Evolutionary conservation across 2,329 filamentous ascomycete genomes (phyloP), one percentile per base, ranked within the genome.

Genomic region (Colletotrichum chlorophyti): DNA sequence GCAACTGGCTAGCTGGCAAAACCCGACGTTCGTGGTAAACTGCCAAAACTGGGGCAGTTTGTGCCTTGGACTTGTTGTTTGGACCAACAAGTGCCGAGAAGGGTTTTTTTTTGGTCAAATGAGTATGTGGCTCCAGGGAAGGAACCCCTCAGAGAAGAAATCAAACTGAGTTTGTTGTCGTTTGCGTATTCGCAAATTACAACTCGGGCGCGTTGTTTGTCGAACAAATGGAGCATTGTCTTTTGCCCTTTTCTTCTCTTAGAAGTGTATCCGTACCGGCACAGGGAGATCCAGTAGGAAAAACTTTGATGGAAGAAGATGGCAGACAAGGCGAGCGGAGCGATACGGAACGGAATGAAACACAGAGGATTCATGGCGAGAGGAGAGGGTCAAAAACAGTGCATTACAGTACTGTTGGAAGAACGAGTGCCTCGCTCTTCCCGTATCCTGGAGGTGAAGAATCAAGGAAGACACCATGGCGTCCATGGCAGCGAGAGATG

Each of bases 221-320:
- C 31, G 29, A 59, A 27, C 21, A 34, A 55, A n/a, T n/a, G n/a
- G n/a, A 26, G 38, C 21, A 55, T 55, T 55, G 43, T 59, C 32
- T 35, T 24, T 9, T 15, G 31, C 19, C n/a, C n/a, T n/a, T n/a
- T n/a, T n/a, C n/a, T n/a, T n/a, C n/a, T n/a, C n/a, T n/a, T n/a
- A n/a, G n/a, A n/a, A n/a, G n/a, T n/a, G n/a, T n/a, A 43, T 3
- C 12, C n/a, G 17, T 23, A 21, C 10, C 35, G 31, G 15, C 8
- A 24, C 9, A 32, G 35, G 19, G 19, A 17, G 14, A 55, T 11
- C 15, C 26, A 6, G 12, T n/a, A 24, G 21, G 45, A 11, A 14
- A n/a, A n/a, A n/a, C n/a, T n/a, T 19, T 14, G 10, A 11, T 32
- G 12, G 35, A 49, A 17, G 4, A 27, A n/a, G 29, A 4, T 15